These are phyloP conservation scores for Scenedesmus sp. DNA, from an alignment of 163 green algal species.

Conservation along the genomic window DNA sequence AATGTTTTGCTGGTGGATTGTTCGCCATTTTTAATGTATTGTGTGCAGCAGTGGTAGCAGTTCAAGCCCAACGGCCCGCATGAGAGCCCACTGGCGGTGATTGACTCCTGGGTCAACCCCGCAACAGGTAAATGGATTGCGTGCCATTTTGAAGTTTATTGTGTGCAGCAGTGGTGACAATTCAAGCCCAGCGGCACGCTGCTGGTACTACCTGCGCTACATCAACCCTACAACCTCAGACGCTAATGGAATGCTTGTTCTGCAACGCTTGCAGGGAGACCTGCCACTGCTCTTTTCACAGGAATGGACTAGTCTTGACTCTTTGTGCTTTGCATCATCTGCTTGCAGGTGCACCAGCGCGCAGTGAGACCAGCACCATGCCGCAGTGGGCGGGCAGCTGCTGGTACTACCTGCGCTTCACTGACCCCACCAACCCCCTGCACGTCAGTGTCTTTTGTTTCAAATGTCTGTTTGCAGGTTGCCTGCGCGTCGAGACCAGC, in stretches of 20 bases:
- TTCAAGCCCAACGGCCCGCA: too few species aligned
- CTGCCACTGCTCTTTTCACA: background rate
- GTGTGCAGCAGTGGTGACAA: background rate
- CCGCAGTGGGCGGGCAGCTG: slow-evolving; percentile 95
- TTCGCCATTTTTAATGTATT: background rate
- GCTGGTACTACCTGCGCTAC: slow-evolving; percentile 99
- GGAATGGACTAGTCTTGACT: background rate
- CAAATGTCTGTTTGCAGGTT: too few species aligned
- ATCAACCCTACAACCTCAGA: slow-evolving; percentile 82
- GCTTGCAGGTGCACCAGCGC: background rate
- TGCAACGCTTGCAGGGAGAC: background rate
- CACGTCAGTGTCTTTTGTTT: too few species aligned
- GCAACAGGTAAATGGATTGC: too few species aligned
- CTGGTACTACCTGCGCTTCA: slow-evolving; percentile 98
- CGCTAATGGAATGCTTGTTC: too few species aligned
- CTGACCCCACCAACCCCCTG: slow-evolving; percentile 67
- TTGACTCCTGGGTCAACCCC: background rate
- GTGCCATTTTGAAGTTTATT: too few species aligned
- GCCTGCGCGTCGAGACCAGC: too few species aligned
- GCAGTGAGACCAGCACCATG: slow-evolving; percentile 97
- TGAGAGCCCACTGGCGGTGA: background rate
- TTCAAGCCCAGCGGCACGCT: slow-evolving; percentile 73
- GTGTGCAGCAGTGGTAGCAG: background rate
- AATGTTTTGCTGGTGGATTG: too few species aligned
- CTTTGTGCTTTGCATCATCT: background rate